Evolutionary conservation across 1,139 yeast species (phyloP), one percentile per base, ranked within the genome.

Genomic region (Candida albicans): DNA sequence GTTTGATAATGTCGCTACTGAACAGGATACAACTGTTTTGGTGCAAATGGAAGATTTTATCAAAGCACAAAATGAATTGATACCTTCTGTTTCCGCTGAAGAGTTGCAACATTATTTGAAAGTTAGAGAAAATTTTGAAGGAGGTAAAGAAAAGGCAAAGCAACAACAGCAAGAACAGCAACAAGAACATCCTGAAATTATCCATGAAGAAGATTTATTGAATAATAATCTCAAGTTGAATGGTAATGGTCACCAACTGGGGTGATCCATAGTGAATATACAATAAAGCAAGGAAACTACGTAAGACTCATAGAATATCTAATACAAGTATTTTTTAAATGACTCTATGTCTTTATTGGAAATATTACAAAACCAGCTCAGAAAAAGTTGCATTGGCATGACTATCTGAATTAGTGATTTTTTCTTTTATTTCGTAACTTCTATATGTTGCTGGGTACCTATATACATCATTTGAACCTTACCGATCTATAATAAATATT

Each of bases 41-140:
- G 97, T 93, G 1, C 70, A 71, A 25, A 75, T 76, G 68, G 79
- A 70, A 30, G 99, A 93, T 60, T 91, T 93, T 59, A 68, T 70
- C 13, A 85, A 81, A 57, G 93, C 98, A 0, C 82, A 81, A 51
- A 61, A 69, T 11, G 89, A 84, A 47, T 73, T 91, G 53, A 75
- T 79, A 18, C 96, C 98, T 0, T 84, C 95, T 35, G 97, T 93
- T 12, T 87, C 96, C 43, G 83, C 83, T 2, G 96, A 88, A 39
- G 99, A 93, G 58, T 71, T 93, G 46, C 75, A 76, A 31, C 98
- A 93, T 56, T 93, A 93, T 58, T 69, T 85, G 54, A 65, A 79
- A 41, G 87, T 93, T 18, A 78, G 95, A 52, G 80, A 82, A 53
- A 85, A 81, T 56, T 93, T 93, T 60, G 96, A 89, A 60, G 83